These are phyloP conservation scores for Hypomyces rosellus DNA, from an alignment of 2,329 filamentous ascomycete genomes.

Conservation along the genomic window DNA sequence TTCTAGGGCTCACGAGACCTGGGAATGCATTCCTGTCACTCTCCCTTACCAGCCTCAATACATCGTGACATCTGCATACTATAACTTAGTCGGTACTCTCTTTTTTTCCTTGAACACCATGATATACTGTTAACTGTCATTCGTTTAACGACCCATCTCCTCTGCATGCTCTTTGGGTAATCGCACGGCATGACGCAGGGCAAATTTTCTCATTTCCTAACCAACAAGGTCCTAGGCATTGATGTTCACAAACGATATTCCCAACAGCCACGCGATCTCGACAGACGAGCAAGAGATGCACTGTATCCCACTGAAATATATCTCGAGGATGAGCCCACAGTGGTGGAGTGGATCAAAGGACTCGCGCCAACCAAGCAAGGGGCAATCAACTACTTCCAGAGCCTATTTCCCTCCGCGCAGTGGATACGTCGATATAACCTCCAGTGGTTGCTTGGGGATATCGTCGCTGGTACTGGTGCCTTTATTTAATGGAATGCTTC, in stretches of 20 bases:
- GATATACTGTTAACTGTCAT: neutral
- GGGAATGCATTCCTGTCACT: neutral
- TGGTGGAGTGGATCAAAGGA: conserved; percentile 54
- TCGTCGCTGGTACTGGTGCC: conserved; percentile 55
- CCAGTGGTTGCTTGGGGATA: conserved; percentile 66
- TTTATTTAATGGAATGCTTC: neutral
- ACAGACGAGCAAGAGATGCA: conserved; percentile 18
- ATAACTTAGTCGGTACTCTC: neutral
- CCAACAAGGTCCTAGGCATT: conserved; percentile 25
- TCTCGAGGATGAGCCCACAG: conserved; percentile 62
- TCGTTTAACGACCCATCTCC: neutral
- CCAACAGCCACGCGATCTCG: conserved; percentile 20
- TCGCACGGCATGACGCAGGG: neutral
- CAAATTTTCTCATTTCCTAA: conserved; percentile 15
- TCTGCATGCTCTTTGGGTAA: neutral
- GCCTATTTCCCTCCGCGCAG: conserved; percentile 57
- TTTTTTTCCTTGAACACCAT: neutral
- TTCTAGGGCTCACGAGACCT: neutral
- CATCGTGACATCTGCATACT: neutral
- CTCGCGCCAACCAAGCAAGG: conserved; percentile 44
- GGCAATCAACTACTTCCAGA: conserved; percentile 42
- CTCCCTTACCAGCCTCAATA: neutral
- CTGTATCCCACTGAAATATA: conserved; percentile 25
- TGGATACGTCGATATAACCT: conserved; percentile 69
- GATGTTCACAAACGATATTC: conserved; percentile 23